These are phyloP conservation scores for Phaeotremella fagi DNA, from an alignment of 768 basidiomycete genomes.

Conservation along the genomic window DNA sequence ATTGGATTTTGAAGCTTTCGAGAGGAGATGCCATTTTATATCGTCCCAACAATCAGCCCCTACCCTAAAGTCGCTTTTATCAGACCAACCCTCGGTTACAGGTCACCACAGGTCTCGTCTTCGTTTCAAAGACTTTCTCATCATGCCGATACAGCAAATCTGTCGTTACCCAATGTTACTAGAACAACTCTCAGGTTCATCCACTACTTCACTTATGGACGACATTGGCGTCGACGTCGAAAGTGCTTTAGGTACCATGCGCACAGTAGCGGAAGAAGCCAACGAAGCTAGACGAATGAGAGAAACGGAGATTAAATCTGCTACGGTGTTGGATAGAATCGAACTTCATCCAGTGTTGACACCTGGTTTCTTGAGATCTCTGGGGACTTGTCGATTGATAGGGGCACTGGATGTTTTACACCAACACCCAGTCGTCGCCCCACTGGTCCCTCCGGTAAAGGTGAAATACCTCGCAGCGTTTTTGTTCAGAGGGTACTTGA, in stretches of 20 bases:
- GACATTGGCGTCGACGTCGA: slow-evolving; percentile 42
- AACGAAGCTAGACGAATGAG: slow-evolving; percentile 71
- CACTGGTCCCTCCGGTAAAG: slow-evolving; percentile 55
- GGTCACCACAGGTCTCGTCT: slow-evolving; percentile 37
- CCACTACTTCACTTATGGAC: slow-evolving; percentile 9
- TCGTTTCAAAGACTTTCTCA: slow-evolving; percentile 72
- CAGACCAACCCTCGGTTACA: slow-evolving; percentile 13
- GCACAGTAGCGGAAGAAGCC: slow-evolving; percentile 67
- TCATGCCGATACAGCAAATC: slow-evolving; percentile 93
- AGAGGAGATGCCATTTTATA: slow-evolving; percentile 65
- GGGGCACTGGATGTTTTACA: slow-evolving; percentile 84
- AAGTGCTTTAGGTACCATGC: slow-evolving; percentile 61
- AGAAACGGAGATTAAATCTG: slow-evolving; percentile 63
- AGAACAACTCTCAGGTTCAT: slow-evolving; percentile 57
- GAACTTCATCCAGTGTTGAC: slow-evolving; percentile 47
- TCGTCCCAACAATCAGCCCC: slow-evolving; percentile 39
- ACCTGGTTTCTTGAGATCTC: slow-evolving; percentile 53
- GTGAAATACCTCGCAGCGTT: slow-evolving; percentile 88
- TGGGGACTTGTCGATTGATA: slow-evolving; percentile 72
- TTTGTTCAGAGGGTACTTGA: slow-evolving; percentile 80
- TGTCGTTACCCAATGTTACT: slow-evolving; percentile 92
- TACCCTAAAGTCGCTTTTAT: slow-evolving; percentile 43
- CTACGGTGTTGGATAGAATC: slow-evolving; percentile 66
- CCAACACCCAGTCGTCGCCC: slow-evolving; percentile 57
- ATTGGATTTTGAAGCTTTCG: slow-evolving; percentile 79